These are phyloP conservation scores for Pinus taeda DNA, from an alignment of 75 land plant genomes.

Conservation along the genomic window DNA sequence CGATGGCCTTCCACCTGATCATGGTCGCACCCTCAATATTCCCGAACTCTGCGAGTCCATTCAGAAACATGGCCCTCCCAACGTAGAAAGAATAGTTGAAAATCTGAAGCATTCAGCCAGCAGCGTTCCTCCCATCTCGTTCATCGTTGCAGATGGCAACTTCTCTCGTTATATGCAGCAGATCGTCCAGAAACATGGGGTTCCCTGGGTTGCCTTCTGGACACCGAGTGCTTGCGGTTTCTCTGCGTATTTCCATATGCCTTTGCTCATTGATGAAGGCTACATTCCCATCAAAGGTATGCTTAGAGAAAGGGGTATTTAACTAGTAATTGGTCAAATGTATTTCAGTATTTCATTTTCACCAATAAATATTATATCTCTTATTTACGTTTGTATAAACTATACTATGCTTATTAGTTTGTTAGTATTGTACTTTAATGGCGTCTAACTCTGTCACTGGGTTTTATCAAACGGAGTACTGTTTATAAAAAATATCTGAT, in stretches of 20 bases:
- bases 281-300: conserved; percentile 30
- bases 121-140: conserved; percentile 4
- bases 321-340: too few species aligned
- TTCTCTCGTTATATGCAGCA: conserved; percentile 11
- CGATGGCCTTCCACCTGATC: conserved; percentile 21
- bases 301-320: too few species aligned
- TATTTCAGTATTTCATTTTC: not conserved
- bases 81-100: not conserved
- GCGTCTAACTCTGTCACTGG: too few species aligned
- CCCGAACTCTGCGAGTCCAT: conserved; percentile 8
- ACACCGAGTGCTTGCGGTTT: conserved; percentile 17
- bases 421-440: too few species aligned
- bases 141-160: conserved; percentile 21
- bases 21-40: conserved; percentile 15
- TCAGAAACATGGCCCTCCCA: not conserved
- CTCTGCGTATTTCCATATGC: conserved; percentile 9
- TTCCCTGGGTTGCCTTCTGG: conserved; percentile 24
- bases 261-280: conserved; percentile 7
- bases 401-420: too few species aligned
- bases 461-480: too few species aligned
- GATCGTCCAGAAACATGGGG: conserved; percentile 13
- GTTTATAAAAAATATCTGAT: too few species aligned
- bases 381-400: too few species aligned
- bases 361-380: too few species aligned
- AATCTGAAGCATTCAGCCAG: not conserved